Percentiles rank a stretch among this genome's conserved stretches.
Conservation (phyloP, 768 basidiomycete species). For the Neoboletus subvelutipes region DNA sequence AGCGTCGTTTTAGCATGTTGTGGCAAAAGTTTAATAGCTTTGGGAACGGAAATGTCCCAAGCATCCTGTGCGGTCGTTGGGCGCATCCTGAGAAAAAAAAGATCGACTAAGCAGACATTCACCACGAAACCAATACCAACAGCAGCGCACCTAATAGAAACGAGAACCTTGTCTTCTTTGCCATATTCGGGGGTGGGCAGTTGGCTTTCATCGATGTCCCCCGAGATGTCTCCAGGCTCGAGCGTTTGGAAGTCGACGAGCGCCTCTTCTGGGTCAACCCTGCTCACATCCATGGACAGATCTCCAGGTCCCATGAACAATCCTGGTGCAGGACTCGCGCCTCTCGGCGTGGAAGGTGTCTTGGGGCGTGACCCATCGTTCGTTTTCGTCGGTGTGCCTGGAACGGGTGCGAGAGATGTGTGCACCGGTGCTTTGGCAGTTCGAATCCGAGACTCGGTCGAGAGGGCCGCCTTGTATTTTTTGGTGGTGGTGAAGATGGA, state of each 20-base stretch:
- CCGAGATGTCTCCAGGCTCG: constrained; percentile 67
- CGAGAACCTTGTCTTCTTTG: constrained; percentile 84
- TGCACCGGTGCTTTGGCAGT: constrained; percentile 30
- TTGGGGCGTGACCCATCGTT: constrained; percentile 43
- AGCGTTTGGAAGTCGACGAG: constrained; percentile 75
- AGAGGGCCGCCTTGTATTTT: constrained; percentile 68
- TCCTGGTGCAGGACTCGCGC: constrained; percentile 44
- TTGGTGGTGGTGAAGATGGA: constrained; percentile 47
- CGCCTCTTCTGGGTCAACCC: constrained; percentile 72
- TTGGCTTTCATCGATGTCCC: constrained; percentile 61
- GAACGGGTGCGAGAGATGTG: constrained; percentile 43
- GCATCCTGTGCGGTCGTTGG: constrained; percentile 52
- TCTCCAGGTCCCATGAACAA: constrained; percentile 53
- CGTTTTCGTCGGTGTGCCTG: constrained; percentile 53
- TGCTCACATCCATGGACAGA: constrained; percentile 65
- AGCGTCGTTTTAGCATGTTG: constrained; percentile 49
- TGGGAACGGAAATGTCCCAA: constrained; percentile 50
- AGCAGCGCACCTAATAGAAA: constrained; percentile 65
- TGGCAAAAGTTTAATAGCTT: constrained; percentile 61
- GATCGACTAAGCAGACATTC: constrained; percentile 2
- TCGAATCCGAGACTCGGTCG: constrained; percentile 40
- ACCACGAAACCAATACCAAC: background rate
- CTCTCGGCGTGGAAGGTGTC: constrained; percentile 54
- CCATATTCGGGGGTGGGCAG: constrained; percentile 50
- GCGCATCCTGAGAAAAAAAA: constrained; percentile 49